Conservation (phyloP, 176 grass and related monocot genomes). For the Oryza nivara region DNA sequence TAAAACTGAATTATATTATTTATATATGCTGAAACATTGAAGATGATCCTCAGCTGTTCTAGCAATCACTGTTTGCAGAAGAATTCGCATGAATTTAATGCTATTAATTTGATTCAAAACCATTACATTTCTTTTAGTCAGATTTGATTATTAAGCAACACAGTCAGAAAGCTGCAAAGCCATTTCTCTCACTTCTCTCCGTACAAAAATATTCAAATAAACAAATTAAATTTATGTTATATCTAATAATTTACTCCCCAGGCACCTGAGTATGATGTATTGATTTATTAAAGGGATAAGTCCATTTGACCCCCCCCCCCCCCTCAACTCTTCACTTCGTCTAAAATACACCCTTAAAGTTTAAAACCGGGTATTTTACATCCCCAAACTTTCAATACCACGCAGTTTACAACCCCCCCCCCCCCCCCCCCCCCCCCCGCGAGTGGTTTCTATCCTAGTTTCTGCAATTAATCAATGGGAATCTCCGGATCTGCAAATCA, state of each 20-base stretch:
- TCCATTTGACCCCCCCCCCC: no score
- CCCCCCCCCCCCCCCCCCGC: no score
- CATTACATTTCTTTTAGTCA: background rate
- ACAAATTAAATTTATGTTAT: background rate
- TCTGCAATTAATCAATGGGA: no score
- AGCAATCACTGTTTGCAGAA: background rate
- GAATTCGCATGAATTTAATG: background rate
- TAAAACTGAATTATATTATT: no score
- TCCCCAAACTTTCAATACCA: no score
- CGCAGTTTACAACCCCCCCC: no score
- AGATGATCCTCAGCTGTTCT: slow-evolving; percentile 19
- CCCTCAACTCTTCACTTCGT: no score
- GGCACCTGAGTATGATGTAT: background rate
- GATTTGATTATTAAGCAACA: background rate
- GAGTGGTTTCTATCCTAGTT: no score
- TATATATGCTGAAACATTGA: background rate
- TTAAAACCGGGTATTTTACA: no score
- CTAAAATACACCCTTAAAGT: no score
- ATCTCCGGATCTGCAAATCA: no score
- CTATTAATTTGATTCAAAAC: slow-evolving; percentile 1
- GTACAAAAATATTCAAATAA: background rate
- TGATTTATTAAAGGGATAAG: background rate
- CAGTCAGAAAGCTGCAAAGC: background rate
- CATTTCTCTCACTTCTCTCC: background rate
- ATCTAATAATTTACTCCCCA: background rate